phyloP scores from a whole-genome alignment of 73 alveolate species.

The Symbiodinium natans region DNA sequence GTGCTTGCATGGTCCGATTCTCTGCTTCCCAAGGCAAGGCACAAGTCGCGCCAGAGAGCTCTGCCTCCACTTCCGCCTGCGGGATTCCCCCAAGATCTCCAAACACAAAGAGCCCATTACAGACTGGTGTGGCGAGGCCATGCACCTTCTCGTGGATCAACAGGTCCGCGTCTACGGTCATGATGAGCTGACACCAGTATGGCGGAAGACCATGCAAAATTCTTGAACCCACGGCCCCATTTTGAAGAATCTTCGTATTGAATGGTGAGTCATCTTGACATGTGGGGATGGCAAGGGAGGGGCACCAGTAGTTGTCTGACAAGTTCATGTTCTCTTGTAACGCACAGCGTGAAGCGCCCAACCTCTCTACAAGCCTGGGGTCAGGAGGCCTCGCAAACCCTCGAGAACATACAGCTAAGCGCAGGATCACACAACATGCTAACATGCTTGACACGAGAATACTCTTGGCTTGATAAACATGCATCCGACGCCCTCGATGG shows the following conservation, averaged over 20 bases:
- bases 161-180: conserved; percentile 45
- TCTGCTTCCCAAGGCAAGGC: neutral
- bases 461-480: too few relatives aligned
- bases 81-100: too few relatives aligned
- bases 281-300: neutral
- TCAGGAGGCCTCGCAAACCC: too few relatives aligned
- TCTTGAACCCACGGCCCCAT: neutral
- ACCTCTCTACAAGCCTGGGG: too few relatives aligned
- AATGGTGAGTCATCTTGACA: neutral
- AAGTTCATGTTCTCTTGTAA: too few relatives aligned
- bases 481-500: too few relatives aligned
- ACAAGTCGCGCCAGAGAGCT: conserved; percentile 70
- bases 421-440: too few relatives aligned
- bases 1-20: neutral
- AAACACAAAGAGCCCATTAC: too few relatives aligned
- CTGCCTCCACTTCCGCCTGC: conserved; percentile 57
- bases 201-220: neutral
- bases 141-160: conserved; percentile 49
- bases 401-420: too few relatives aligned
- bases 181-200: conserved; percentile 10
- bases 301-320: neutral
- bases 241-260: neutral
- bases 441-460: too few relatives aligned
- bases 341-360: too few relatives aligned
- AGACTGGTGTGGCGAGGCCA: too few relatives aligned